A percentile compares a stretch with the other conserved stretches of the same genome.
phyloP scores from a whole-genome alignment of 106 monocot species.

The Alisma plantagoaquatica region DNA sequence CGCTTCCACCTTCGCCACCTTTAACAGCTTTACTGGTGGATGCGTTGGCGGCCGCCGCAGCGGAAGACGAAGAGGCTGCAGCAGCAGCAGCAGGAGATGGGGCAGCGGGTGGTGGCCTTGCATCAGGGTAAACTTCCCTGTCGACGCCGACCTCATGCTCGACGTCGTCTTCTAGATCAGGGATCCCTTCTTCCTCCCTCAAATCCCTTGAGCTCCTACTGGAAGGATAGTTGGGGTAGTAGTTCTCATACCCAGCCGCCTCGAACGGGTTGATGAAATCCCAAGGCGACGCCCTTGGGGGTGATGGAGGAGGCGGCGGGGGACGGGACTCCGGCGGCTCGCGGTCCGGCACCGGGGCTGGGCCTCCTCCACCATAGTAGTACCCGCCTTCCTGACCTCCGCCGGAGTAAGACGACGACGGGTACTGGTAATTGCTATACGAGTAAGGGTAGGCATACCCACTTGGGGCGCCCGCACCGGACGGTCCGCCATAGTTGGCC shows the following conservation, averaged over 20 bases:
- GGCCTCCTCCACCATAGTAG: constrained; percentile 1
- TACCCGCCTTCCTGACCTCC: constrained; percentile 2
- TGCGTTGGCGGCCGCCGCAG: constrained; percentile 28
- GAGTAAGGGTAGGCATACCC: not conserved
- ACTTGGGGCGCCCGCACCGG: too few species aligned
- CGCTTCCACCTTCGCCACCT: constrained; percentile 7
- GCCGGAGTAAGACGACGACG: constrained; percentile 1
- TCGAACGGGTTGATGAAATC: constrained; percentile 73
- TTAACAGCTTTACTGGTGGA: constrained; percentile 4
- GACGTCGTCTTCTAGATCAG: constrained; percentile 73
- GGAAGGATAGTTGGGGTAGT: constrained; percentile 46
- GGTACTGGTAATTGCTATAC: not conserved
- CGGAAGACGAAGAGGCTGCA: constrained; percentile 21
- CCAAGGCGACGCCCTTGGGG: constrained; percentile 51
- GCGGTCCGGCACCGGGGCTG: not conserved
- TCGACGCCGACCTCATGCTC: constrained; percentile 37
- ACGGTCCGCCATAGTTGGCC: too few species aligned
- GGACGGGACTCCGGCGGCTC: not conserved
- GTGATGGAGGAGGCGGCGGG: constrained; percentile 51
- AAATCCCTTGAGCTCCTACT: constrained; percentile 68
- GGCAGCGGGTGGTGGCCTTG: constrained; percentile 21
- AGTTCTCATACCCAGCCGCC: constrained; percentile 22
- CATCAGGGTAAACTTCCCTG: constrained; percentile 65
- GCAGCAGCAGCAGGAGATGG: constrained; percentile 3
- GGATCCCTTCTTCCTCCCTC: constrained; percentile 85